A percentile compares a stretch with the other conserved stretches of the same genome.
phyloP scores from a whole-genome alignment of 2,329 filamentous ascomycete genomes.

The Claviceps sorghi region DNA sequence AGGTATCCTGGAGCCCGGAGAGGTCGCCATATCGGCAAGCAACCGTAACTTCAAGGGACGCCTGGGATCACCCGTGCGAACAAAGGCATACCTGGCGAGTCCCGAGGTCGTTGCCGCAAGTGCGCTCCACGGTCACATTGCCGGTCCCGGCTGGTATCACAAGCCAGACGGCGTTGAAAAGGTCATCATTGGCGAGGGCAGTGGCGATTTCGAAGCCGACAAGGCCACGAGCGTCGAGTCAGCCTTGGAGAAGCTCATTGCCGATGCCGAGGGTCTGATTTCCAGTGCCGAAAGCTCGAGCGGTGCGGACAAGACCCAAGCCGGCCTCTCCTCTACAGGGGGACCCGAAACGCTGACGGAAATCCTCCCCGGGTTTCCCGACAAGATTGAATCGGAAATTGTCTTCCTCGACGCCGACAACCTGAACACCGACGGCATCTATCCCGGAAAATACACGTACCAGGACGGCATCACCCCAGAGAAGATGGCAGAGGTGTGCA shows the following conservation, averaged over 20 bases:
- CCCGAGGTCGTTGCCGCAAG: slow-evolving; percentile 89
- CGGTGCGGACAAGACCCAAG: neutral
- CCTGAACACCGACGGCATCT: neutral
- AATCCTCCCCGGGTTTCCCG: slow-evolving; percentile 4
- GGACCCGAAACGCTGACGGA: slow-evolving; percentile 6
- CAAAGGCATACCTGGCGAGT: slow-evolving; percentile 47
- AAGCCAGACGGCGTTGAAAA: slow-evolving; percentile 53
- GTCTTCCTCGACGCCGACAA: neutral
- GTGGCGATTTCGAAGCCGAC: slow-evolving; percentile 39
- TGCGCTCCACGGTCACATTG: slow-evolving; percentile 57
- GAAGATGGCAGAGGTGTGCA: slow-evolving; percentile 78
- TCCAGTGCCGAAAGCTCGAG: slow-evolving; percentile 35
- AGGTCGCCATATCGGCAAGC: slow-evolving; percentile 75
- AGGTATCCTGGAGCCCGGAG: slow-evolving; percentile 69
- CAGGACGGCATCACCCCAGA: slow-evolving; percentile 65
- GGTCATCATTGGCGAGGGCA: slow-evolving; percentile 57
- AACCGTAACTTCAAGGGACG: slow-evolving; percentile 81
- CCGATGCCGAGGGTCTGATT: slow-evolving; percentile 51
- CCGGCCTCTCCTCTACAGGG: neutral
- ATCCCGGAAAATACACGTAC: slow-evolving; percentile 64
- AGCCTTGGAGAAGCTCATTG: slow-evolving; percentile 56
- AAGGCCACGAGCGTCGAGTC: slow-evolving; percentile 43
- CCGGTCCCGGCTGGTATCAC: slow-evolving; percentile 66
- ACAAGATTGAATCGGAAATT: neutral
- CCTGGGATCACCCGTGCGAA: neutral